These are phyloP conservation scores for Arthrinium phaeospermum DNA, from an alignment of 2,329 filamentous ascomycete genomes.

Conservation along the genomic window DNA sequence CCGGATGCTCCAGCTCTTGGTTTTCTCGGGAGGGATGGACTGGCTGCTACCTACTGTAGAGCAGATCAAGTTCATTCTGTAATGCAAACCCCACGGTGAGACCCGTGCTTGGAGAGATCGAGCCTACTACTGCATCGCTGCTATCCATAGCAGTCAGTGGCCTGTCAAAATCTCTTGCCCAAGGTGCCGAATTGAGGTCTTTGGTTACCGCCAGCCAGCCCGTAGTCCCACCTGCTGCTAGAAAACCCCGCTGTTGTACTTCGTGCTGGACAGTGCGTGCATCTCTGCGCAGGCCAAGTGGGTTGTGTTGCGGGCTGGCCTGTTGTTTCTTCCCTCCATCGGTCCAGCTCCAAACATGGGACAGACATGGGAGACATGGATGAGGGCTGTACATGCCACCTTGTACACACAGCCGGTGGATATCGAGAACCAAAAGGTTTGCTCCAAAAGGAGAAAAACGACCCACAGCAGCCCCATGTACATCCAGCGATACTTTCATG, in stretches of 20 bases:
- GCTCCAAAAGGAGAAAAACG: slow-evolving; percentile 18
- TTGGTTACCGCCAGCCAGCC: slow-evolving; percentile 7
- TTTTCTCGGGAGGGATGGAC: not conserved
- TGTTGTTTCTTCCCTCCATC: slow-evolving; percentile 17
- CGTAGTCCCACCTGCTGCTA: not conserved
- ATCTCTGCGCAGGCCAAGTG: slow-evolving; percentile 13
- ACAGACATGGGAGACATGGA: slow-evolving; percentile 18
- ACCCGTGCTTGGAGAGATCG: slow-evolving; percentile 19
- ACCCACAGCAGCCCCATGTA: slow-evolving; percentile 15
- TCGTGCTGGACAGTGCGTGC: slow-evolving; percentile 11
- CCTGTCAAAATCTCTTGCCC: slow-evolving; percentile 16
- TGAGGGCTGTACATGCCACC: not conserved
- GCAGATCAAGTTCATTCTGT: slow-evolving; percentile 1
- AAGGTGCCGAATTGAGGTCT: slow-evolving; percentile 16
- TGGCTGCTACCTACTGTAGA: not conserved
- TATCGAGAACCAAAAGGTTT: slow-evolving; percentile 17
- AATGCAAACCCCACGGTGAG: slow-evolving; percentile 22
- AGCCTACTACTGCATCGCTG: slow-evolving; percentile 17
- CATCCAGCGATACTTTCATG: not conserved
- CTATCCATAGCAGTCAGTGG: slow-evolving; percentile 1
- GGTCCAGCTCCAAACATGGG: slow-evolving; percentile 14
- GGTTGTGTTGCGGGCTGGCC: slow-evolving; percentile 14
- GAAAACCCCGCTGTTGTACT: slow-evolving; percentile 14
- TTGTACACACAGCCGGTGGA: slow-evolving; percentile 5
- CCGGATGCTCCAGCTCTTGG: slow-evolving; percentile 8